Evolutionary conservation across 495 filamentous ascomycete species (phyloP), one percentile per base, ranked within the genome.

Genomic region (Aspergillus avenaceus): DNA sequence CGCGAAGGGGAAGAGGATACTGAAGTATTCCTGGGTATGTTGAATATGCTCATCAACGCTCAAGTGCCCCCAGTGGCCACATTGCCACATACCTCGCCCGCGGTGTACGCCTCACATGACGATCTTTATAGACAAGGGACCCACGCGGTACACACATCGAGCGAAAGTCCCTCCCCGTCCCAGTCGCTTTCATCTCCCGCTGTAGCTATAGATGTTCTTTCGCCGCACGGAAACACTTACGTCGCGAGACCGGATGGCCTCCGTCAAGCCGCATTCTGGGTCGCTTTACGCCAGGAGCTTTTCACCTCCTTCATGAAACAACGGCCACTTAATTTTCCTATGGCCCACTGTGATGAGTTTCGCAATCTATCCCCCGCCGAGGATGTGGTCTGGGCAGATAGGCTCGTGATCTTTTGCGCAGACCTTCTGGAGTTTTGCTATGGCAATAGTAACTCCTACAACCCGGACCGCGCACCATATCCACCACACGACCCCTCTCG

Each of bases 251-350:
- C 32, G 14, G 34, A 28, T 22, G 58, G 66, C 9, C 57, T 73
- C 5, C 56, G 64, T 0, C 55, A 63, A 18, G 68, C 66, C 4
- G 58, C 65, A 11, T 71, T 63, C 50, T 60, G 64, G 49, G 58
- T 71, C 19, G 70, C 55, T 2, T 52, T 65, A 19, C 57, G 68
- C n/a, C 70, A 71, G 57, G 66, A 70, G 34, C 54, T 71, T 14
- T 56, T 64, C 42, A 66, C 65, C 24, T 52, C 64, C 1, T 69
- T 71, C 43, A 60, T 61, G 18, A 68, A 63, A 50, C 66, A 67
- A 51, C 60, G 63, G 12, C 48, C 62, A 5, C 53, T 72, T 29
- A 44, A 49, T 2, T 47, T 62, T 8, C 53, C 61, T n/a, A 40
- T 68, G n/a, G 45, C 38, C 5, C 45, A 53, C 2, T 62, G 51